These are phyloP conservation scores for Talaromyces sp. DNA, from an alignment of 2,329 filamentous ascomycete species.

Conservation along the genomic window DNA sequence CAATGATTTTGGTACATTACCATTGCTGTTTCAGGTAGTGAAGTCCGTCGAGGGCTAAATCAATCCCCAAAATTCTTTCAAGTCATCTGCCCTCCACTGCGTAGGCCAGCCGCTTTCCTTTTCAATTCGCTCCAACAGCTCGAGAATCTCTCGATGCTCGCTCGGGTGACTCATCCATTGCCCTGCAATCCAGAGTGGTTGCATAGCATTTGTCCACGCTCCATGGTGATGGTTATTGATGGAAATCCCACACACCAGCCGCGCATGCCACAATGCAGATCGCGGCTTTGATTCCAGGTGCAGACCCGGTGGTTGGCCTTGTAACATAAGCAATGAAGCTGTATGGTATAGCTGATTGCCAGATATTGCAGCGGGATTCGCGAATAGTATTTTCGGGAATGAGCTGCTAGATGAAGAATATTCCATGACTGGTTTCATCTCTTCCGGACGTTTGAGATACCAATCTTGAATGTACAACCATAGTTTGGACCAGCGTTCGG, in stretches of 20 bases:
- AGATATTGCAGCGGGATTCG: conserved; percentile 55
- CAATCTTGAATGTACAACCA: conserved; percentile 53
- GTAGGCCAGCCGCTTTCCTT: conserved; percentile 53
- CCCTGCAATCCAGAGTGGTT: conserved; percentile 57
- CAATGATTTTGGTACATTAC: too few species aligned
- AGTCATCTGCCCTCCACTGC: conserved; percentile 51
- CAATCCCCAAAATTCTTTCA: conserved; percentile 51
- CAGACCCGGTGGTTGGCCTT: conserved; percentile 36
- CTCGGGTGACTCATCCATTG: conserved; percentile 41
- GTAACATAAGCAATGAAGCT: conserved; percentile 51
- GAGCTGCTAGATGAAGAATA: conserved; percentile 24
- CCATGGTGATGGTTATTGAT: conserved; percentile 55
- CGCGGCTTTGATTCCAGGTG: conserved; percentile 21
- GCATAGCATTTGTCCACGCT: conserved; percentile 56
- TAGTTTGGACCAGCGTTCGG: conserved; percentile 45
- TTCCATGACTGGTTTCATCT: conserved; percentile 45
- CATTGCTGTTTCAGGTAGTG: too few species aligned
- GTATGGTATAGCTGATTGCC: conserved; percentile 58
- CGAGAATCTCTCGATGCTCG: conserved; percentile 47
- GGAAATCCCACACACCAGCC: conserved; percentile 55
- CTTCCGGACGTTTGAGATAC: conserved; percentile 46
- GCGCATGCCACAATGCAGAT: conserved; percentile 54
- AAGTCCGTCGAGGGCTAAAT: neutral
- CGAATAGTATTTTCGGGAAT: conserved; percentile 53
- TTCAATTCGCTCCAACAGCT: conserved; percentile 50